Evolutionary conservation across 2,329 filamentous ascomycete species (phyloP), one percentile per base, ranked within the genome.

Genomic region (Metarhizium album): DNA sequence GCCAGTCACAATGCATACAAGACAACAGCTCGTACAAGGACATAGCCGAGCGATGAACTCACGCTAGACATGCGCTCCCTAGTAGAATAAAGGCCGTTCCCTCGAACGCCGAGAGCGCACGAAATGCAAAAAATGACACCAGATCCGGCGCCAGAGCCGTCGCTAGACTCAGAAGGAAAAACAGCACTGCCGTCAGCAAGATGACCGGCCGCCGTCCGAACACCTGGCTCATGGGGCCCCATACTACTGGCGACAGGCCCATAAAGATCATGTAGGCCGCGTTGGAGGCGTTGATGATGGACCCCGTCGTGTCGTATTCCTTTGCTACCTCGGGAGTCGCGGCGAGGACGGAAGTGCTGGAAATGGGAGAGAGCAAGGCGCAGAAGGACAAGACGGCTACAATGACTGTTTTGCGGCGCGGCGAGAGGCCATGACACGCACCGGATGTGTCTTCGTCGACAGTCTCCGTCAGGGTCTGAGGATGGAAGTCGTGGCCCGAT

Each of bases 221-320:
- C 0, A 84, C 74, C 56, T 83, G 79, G 55, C 83, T 86, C 53
- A 87, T 69, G 0, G 86, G 86, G 0, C 86, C 84, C 77, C 84
- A 90, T 49, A 90, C 76, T 9, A 82, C 75, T 1, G 85, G 81
- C 14, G 76, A 79, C 4, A 87, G 51, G 0, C 83, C 86, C 85
- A 90, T 90, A 58, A 84, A 82, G 4, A 83, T 65, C 70, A 88
- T 76, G 58, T 87, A 88, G n/a, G 84, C 66, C 0, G 86, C 86
- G 67, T 90, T 91, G 60, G 78, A 83, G 43, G 86, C 66, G 61
- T 87, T 87, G 62, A 90, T 82, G 51, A 89, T 76, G 9, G 77
- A 78, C 4, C 82, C 83, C 0, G 78, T 84, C 0, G 83, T 87
- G 38, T 71, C 56, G 62, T 79, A 88, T 7, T 79, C 81, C 3